Evolutionary conservation across 2,329 filamentous ascomycete species (phyloP), one percentile per base, ranked within the genome.

Genomic region (Pseudogymnoascus sp.): DNA sequence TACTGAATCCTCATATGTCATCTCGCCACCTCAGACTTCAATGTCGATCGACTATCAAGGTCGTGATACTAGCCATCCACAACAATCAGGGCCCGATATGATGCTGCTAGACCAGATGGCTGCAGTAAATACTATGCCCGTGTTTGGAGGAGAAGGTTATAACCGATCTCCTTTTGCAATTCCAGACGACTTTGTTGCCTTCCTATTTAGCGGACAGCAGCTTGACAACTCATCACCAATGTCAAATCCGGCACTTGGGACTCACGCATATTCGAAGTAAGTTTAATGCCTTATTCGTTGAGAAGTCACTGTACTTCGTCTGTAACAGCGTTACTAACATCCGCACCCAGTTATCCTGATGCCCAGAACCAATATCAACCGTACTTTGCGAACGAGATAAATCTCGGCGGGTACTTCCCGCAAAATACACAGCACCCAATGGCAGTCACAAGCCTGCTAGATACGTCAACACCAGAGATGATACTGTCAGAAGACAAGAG

Each of bases 401-500:
- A 79, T 37, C 71, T 82, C 50, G 82, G 82, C 15, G 85, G 84
- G 65, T 85, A 85, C 68, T 83, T 83, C 35, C 78, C 82, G n/a
- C 76, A 79, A 11, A 75, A 73, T 29, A 83, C 85, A 2, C 87
- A 90, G 68, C 90, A 96, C 70, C 87, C 93, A 37, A 96, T 96
- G 92, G 90, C 91, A 17, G 90, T 96, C 59, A 93, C 88, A 64
- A 96, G 89, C 69, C 82, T 96, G 40, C 81, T 96, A 26, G 92
- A 96, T 72, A 88, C 90, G 23, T 89, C 86, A 62, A 84, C 89
- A 5, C 90, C 90, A 0, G 90, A 96, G 71, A 88, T 88, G 3
- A 83, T 89, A 7, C 82, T 97, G 64, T 96, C 92, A 0, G 91
- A 96, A 67, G 89, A 92, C 67, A 96, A 96, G 77, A 88, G 91